Percentiles rank a stretch among this genome's conserved stretches.
Evolutionary conservation across 208 protist species (phyloP).

Genomic region (Novymonas esmeraldas): DNA sequence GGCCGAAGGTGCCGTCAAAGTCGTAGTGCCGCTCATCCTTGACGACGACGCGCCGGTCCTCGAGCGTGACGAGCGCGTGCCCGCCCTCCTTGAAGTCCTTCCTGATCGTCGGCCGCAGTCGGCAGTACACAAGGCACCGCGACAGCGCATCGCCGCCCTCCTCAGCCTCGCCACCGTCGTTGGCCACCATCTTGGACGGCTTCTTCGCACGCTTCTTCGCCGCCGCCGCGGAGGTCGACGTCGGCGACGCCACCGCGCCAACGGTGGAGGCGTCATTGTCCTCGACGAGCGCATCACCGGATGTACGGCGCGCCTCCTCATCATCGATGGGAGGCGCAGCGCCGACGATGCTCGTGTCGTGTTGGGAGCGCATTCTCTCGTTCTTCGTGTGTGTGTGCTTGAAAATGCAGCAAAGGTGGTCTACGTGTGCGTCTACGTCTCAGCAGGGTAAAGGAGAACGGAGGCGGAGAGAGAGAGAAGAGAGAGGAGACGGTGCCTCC

Average conservation of each 20-base stretch:
- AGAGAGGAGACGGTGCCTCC: too few relatives aligned
- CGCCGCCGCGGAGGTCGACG: not conserved
- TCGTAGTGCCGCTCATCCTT: slow-evolving; percentile 87
- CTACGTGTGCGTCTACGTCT: too few relatives aligned
- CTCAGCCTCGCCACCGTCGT: not conserved
- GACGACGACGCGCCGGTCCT: slow-evolving; percentile 63
- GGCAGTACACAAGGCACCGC: slow-evolving; percentile 84
- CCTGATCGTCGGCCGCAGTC: slow-evolving; percentile 71
- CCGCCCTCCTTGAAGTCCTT: slow-evolving; percentile 74
- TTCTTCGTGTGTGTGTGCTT: too few relatives aligned
- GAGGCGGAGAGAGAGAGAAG: too few relatives aligned
- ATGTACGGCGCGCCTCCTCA: not conserved
- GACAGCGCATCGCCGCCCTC: slow-evolving; percentile 27
- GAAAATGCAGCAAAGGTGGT: not conserved
- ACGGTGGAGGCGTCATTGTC: slow-evolving; percentile 9
- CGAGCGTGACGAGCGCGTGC: slow-evolving; percentile 51
- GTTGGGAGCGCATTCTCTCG: slow-evolving; percentile 14
- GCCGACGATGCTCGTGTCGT: not conserved
- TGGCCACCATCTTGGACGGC: not conserved
- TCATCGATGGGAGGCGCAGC: not conserved
- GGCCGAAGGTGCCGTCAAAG: slow-evolving; percentile 84
- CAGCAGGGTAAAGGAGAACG: too few relatives aligned
- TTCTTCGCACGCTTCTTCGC: slow-evolving; percentile 23
- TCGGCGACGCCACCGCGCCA: slow-evolving; percentile 8
- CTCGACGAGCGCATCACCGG: not conserved